Evolutionary conservation across 352 stramenopile genomes (phyloP), one percentile per base, ranked within the genome.

Genomic region (Thraustochytrium sp.): DNA sequence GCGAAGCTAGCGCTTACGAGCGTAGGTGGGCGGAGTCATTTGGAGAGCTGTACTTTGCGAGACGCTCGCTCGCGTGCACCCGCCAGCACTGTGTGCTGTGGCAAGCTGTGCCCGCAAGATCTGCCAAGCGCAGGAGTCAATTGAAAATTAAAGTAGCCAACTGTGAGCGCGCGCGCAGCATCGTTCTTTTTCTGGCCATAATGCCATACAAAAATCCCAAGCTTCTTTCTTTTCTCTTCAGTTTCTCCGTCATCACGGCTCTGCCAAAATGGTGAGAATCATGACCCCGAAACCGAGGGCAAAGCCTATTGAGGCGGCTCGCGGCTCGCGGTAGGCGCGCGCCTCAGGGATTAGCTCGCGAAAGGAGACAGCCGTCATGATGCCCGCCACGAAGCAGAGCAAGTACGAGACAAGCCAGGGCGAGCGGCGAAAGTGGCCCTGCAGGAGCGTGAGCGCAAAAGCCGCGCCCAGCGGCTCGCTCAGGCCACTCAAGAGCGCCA

Each of bases 401-500:
- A 82, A 38, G 31, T 85, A 77, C 4, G 49, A 36, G 26, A 85
- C 72, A 3, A 62, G 49, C 21, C 13, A 53, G n/a, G 46, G 42
- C 23, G 26, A 62, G 11, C 31, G 5, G 21, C 36, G 18, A 53
- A 85, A 82, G n/a, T 36, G 13, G 38, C 29, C 29, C 4, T 53
- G 48, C 0, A 93, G 76, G 13, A 73, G 82, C 26, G 80, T 90
- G 55, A 88, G 89, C 38, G 89, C 90, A 53, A 94, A 88, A 2
- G 84, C 76, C 42, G 88, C 91, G 9, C 90, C 91, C 3, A 91
- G 59, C n/a, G 87, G 87, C 85, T 93, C 85, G 0, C 89, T 89
- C 36, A 93, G 82, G 18, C 86, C 44, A 55, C 84, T 91, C 78
- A 86, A 89, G 8, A 37, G 88, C 37, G 89, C 92, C 91, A 90